Conservation (phyloP, 169 alveolate genomes). For the Plasmodium malariae region DNA sequence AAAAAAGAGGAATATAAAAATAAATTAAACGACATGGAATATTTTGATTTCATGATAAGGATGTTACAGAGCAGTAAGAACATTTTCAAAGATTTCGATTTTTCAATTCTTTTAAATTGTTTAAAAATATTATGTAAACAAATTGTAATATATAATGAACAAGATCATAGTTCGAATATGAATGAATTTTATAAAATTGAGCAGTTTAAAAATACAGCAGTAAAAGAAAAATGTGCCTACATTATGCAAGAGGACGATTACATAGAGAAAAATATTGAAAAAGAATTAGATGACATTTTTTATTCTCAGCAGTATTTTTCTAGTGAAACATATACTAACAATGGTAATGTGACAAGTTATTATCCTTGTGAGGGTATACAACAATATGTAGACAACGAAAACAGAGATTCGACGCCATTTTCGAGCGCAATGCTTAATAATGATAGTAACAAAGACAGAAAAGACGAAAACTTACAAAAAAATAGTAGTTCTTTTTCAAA, state of each 20-base stretch:
- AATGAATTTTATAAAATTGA: slow-evolving; percentile 64
- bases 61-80: slow-evolving; percentile 27
- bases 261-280: slow-evolving; percentile 39
- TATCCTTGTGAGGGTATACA: not conserved
- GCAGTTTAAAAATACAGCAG: slow-evolving; percentile 46
- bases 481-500: not conserved
- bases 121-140: slow-evolving; percentile 49
- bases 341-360: not conserved
- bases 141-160: slow-evolving; percentile 37
- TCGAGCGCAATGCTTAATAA: not conserved
- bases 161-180: slow-evolving; percentile 19
- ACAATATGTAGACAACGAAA: not conserved
- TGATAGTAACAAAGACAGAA: not conserved
- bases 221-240: slow-evolving; percentile 23
- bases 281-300: slow-evolving; percentile 42
- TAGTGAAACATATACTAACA: too few relatives aligned
- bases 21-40: slow-evolving; percentile 17
- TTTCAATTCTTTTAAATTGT: slow-evolving; percentile 26
- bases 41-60: slow-evolving; percentile 33
- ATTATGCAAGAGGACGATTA: slow-evolving; percentile 18
- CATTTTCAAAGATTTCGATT: slow-evolving; percentile 45
- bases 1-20: slow-evolving; percentile 3
- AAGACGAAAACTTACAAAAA: not conserved
- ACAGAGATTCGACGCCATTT: not conserved
- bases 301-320: slow-evolving; percentile 34